These are phyloP conservation scores for Microbotryum saponariae DNA, from an alignment of 1,284 basidiomycete species.

Conservation along the genomic window DNA sequence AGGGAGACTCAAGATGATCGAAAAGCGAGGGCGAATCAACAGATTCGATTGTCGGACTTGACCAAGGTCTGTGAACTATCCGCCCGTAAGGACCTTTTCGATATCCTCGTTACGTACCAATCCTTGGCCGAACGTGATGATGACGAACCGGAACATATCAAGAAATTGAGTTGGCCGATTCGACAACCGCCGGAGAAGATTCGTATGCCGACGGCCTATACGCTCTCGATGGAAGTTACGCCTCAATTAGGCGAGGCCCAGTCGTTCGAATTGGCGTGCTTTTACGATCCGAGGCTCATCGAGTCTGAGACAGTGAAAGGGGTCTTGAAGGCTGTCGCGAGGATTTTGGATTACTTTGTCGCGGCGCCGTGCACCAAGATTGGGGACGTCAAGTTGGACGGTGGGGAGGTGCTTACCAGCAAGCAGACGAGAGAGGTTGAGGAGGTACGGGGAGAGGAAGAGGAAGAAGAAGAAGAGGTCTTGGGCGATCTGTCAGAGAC, in stretches of 20 bases:
- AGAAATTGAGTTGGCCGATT: constrained; percentile 15
- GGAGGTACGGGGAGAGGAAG: too few species aligned
- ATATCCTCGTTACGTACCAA: constrained; percentile 33
- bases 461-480: background rate
- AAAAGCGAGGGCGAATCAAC: constrained; percentile 24
- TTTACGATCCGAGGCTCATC: constrained; percentile 25
- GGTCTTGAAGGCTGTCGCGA: constrained; percentile 11
- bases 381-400: background rate
- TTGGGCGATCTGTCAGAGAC: background rate
- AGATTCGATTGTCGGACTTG: constrained; percentile 23
- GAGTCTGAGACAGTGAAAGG: constrained; percentile 5
- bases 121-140: constrained; percentile 26
- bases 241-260: constrained; percentile 16
- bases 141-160: constrained; percentile 6
- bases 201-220: constrained; percentile 33
- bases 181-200: constrained; percentile 32
- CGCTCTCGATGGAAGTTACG: constrained; percentile 33
- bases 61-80: constrained; percentile 9
- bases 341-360: constrained; percentile 20
- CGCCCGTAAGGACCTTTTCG: constrained; percentile 22
- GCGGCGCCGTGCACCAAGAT: constrained; percentile 16
- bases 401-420: background rate
- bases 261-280: constrained; percentile 28
- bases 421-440: background rate
- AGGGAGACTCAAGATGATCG: constrained; percentile 21